Conservation (phyloP, 129 eudicot genomes). For the Flaveria ramosissima region DNA sequence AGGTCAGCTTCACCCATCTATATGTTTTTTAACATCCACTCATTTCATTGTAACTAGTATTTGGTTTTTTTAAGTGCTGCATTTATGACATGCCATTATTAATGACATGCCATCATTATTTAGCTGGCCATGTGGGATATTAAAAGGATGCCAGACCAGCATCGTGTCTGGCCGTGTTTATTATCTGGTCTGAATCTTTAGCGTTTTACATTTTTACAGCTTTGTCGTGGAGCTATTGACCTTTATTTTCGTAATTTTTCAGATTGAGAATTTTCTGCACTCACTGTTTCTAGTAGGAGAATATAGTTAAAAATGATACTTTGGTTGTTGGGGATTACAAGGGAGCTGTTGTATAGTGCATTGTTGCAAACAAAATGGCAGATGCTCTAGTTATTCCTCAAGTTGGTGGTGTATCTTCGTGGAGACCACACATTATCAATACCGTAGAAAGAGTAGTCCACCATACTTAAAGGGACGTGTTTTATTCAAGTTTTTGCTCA, state of each 20-base stretch:
- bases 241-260: background rate
- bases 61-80: background rate
- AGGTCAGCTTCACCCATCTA: slow-evolving; percentile 48
- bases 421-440: slow-evolving; percentile 87
- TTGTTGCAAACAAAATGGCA: slow-evolving; percentile 79
- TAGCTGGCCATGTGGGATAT: background rate
- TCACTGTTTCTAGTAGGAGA: background rate
- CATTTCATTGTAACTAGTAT: background rate
- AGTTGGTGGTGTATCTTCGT: slow-evolving; percentile 76
- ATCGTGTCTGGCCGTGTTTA: background rate
- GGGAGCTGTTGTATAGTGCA: slow-evolving; percentile 86
- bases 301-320: slow-evolving; percentile 27
- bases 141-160: background rate
- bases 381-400: slow-evolving; percentile 96
- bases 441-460: slow-evolving; percentile 58
- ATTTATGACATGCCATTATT: background rate
- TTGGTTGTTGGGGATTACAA: slow-evolving; percentile 94
- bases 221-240: slow-evolving; percentile 6
- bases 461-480: slow-evolving; percentile 75
- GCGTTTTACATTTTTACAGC: background rate
- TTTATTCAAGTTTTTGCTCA: background rate
- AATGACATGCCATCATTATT: background rate
- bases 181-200: slow-evolving; percentile 3
- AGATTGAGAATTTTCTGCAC: background rate
- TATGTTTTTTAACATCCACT: slow-evolving; percentile 7